Percentiles rank a stretch among this genome's conserved stretches.
phyloP scores from a whole-genome alignment of 352 stramenopile species.

The Peronospora destructor region DNA sequence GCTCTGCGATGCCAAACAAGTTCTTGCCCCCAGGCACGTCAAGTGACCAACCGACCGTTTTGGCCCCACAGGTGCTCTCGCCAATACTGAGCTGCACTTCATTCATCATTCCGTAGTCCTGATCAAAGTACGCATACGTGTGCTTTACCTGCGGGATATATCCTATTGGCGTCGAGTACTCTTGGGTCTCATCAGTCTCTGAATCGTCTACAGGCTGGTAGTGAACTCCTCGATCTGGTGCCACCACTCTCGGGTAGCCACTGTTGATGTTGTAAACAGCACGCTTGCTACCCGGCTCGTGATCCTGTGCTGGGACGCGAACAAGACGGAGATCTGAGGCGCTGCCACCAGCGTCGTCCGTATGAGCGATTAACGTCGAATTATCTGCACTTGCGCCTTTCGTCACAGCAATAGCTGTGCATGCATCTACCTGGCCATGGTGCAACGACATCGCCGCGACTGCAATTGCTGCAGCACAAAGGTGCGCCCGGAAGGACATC shows the following conservation, averaged over 20 bases:
- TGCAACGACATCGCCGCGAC: slow-evolving; percentile 11
- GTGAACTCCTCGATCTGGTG: slow-evolving; percentile 52
- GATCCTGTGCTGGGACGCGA: slow-evolving; percentile 82
- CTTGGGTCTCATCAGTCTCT: slow-evolving; percentile 14
- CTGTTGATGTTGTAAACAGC: slow-evolving; percentile 66
- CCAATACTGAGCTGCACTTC: slow-evolving; percentile 90
- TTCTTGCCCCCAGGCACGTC: slow-evolving; percentile 69
- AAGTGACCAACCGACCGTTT: slow-evolving; percentile 67
- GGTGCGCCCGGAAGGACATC: slow-evolving; percentile 15
- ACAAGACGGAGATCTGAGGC: slow-evolving; percentile 88
- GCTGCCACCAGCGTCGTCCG: slow-evolving; percentile 64
- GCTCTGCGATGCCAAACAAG: slow-evolving; percentile 86
- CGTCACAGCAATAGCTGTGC: slow-evolving; percentile 86
- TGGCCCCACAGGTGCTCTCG: slow-evolving; percentile 89
- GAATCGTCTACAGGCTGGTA: slow-evolving; percentile 41
- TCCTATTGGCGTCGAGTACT: slow-evolving; percentile 53
- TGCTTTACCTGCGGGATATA: slow-evolving; percentile 86
- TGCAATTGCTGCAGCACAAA: slow-evolving; percentile 3
- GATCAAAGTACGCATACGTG: slow-evolving; percentile 92
- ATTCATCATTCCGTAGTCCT: slow-evolving; percentile 93
- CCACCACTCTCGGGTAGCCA: slow-evolving; percentile 70
- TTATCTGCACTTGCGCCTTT: slow-evolving; percentile 68
- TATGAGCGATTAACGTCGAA: slow-evolving; percentile 87
- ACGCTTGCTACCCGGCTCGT: slow-evolving; percentile 31
- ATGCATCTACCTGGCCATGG: slow-evolving; percentile 34